phyloP scores from a whole-genome alignment of 768 basidiomycete species.

The Trametes punicea region DNA sequence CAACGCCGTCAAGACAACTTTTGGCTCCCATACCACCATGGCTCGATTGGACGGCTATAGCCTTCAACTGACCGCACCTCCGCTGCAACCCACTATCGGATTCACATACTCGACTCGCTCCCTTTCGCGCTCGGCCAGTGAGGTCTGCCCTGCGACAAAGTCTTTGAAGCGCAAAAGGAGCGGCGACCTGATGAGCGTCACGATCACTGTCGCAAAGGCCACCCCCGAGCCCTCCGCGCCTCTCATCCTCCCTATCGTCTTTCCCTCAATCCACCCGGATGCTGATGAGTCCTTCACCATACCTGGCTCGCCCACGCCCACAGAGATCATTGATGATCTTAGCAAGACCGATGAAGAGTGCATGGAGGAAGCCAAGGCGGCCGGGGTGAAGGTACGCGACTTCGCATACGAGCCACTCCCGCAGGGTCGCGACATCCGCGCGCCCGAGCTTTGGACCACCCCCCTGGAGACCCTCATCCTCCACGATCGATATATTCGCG shows the following conservation, averaged over 20 bases:
- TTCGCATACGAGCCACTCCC: conserved; percentile 25
- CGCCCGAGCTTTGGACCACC: conserved; percentile 26
- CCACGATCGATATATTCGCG: conserved; percentile 31
- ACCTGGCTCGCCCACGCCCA: conserved; percentile 28
- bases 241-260: conserved; percentile 9
- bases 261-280: conserved; percentile 5
- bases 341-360: conserved; percentile 15
- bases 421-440: conserved; percentile 12
- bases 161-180: conserved; percentile 16
- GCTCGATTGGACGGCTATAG: conserved; percentile 5
- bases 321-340: conserved; percentile 26
- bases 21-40: conserved; percentile 1
- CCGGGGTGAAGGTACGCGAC: conserved; percentile 35
- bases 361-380: conserved; percentile 16
- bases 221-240: not conserved
- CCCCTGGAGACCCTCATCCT: conserved; percentile 24
- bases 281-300: not conserved
- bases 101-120: conserved; percentile 3
- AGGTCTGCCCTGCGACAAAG: not conserved
- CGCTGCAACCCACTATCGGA: conserved; percentile 6
- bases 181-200: conserved; percentile 7
- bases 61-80: conserved; percentile 1
- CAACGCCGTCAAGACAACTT: not conserved
- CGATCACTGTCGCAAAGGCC: conserved; percentile 3
- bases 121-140: conserved; percentile 5